Evolutionary conservation across 352 stramenopile species (phyloP), one percentile per base, ranked within the genome.

Genomic region (Phytophthora quininea): DNA sequence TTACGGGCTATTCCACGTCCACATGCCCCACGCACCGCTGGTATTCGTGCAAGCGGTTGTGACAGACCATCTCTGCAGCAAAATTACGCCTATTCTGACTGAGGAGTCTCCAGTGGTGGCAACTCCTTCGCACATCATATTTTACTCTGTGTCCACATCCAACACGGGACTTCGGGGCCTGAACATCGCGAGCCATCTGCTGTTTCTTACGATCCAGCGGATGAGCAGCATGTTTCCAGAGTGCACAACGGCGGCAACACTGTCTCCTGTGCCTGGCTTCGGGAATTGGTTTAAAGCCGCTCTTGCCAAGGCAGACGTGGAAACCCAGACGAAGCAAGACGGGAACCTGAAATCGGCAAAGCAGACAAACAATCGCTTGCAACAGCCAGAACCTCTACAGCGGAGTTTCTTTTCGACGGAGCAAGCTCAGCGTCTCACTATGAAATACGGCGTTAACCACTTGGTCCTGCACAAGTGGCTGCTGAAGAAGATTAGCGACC

Each of bases 71-170:
- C 60, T 94, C 29, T 91, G 82, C 52, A 72, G 69, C 57, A 80
- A 80, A 29, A 86, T 96, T 35, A 78, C 85, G 35, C 74, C 74
- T 0, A 84, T 96, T 32, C 58, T 96, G 47, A 69, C 90, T 27
- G 47, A 77, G 35, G 82, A 91, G 35, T 78, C 75, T 2, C 67
- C 71, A 0, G 61, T 77, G 11, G 62, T 82, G 30, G 56, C 53
- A 24, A 77, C 76, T 3, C 86, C 84, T 4, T 88, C 86, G 12
- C 88, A 96, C 57, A 84, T 91, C n/a, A 82, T 96, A 42, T 96
- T 94, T 51, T 96, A 96, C 54, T 89, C 88, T 15, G 90, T 96
- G 12, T 93, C 84, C 2, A 96, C 90, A 54, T 80, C 86, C 19
- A 93, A 96, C 63, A 64, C 67, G 15, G 88, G 88, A 12, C 75